These are phyloP conservation scores for Paecilomyces dactylethromorphus DNA, from an alignment of 2,329 filamentous ascomycete genomes.

Conservation along the genomic window DNA sequence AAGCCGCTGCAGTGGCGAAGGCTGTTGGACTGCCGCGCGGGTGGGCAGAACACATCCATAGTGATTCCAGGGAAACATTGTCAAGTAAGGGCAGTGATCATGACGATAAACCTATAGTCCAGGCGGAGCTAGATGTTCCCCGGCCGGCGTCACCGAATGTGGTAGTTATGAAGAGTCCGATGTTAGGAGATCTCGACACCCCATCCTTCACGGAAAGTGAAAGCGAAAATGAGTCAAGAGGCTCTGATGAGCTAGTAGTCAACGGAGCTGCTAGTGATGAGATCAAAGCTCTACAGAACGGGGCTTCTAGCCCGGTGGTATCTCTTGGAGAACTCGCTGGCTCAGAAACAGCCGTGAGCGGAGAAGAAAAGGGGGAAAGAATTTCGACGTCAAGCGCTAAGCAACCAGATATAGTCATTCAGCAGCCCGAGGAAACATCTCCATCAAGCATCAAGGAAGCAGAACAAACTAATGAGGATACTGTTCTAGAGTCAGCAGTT, in stretches of 20 bases:
- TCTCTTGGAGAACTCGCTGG: no score
- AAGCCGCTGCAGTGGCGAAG: conserved; percentile 44
- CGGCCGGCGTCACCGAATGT: conserved; percentile 4
- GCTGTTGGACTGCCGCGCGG: conserved; percentile 38
- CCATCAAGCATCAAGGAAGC: not conserved
- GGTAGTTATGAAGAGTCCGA: conserved; percentile 7
- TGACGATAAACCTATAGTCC: not conserved
- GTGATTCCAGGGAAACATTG: conserved; percentile 11
- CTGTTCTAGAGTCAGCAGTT: not conserved
- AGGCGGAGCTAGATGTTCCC: conserved; percentile 6
- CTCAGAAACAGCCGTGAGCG: not conserved
- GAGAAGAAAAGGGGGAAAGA: not conserved
- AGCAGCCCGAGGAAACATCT: not conserved
- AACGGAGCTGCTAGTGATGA: not conserved
- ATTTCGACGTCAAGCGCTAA: not conserved
- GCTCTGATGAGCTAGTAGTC: not conserved
- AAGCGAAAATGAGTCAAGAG: not conserved
- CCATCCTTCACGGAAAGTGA: conserved; percentile 2
- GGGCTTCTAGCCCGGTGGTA: no score
- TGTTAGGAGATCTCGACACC: conserved; percentile 2
- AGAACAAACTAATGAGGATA: not conserved
- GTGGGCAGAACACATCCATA: conserved; percentile 16
- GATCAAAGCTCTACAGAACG: not conserved
- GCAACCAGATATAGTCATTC: not conserved
- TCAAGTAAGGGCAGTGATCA: not conserved